A percentile compares a stretch with the other conserved stretches of the same genome.
These are phyloP conservation scores for Hordeum marinum DNA, from an alignment of 176 grass and related monocot species.

Conservation along the genomic window DNA sequence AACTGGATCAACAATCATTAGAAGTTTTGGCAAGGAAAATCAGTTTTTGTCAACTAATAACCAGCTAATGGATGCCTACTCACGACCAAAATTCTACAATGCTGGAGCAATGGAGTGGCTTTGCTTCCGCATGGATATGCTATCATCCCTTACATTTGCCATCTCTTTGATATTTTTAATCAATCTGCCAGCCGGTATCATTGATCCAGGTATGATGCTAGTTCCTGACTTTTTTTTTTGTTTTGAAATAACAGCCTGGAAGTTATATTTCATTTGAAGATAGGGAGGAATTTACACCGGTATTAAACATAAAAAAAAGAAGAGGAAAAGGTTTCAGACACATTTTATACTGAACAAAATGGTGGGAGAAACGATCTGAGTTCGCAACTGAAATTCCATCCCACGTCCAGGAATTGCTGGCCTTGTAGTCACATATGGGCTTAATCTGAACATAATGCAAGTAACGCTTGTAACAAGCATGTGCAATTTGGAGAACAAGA, in stretches of 20 bases:
- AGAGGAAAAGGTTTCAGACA: neutral
- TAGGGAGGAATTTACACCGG: neutral
- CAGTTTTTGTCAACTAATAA: conserved; percentile 3
- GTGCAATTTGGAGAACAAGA: conserved; percentile 72
- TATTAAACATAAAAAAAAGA: neutral
- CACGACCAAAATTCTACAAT: conserved; percentile 12
- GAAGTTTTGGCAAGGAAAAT: conserved; percentile 2
- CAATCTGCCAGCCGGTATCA: neutral
- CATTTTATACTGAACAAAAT: neutral
- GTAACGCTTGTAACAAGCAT: conserved; percentile 58
- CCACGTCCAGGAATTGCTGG: conserved; percentile 7
- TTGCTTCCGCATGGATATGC: conserved; percentile 14
- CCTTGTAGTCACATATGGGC: conserved; percentile 59
- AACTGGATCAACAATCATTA: conserved; percentile 7
- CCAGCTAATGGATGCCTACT: neutral
- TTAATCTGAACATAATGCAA: conserved; percentile 83
- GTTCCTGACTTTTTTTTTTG: neutral
- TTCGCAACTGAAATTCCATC: neutral
- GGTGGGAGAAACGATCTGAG: neutral
- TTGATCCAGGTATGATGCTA: neutral
- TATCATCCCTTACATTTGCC: conserved; percentile 10
- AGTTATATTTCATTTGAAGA: neutral
- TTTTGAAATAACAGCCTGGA: neutral
- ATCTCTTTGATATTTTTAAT: conserved; percentile 11
- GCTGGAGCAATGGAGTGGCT: conserved; percentile 7